Percentiles rank a stretch among this genome's conserved stretches.
phyloP scores from a whole-genome alignment of 1,284 basidiomycete species.

The Cystobasidiaceae sp. region DNA sequence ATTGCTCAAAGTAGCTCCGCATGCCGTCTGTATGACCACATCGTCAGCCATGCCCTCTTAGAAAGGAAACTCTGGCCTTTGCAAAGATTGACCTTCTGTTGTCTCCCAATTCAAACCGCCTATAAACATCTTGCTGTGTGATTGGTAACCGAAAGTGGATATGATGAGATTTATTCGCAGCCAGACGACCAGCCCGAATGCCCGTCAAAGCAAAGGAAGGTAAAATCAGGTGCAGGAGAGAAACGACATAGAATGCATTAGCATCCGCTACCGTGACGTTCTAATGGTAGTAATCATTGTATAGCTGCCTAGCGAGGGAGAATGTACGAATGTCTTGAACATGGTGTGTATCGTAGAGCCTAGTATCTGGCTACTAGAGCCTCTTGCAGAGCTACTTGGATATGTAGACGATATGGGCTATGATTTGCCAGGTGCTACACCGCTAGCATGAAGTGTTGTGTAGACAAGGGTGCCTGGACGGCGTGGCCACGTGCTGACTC shows the following conservation, averaged over 20 bases:
- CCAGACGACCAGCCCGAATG: constrained; percentile 27
- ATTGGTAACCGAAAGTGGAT: neutral
- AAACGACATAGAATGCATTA: constrained; percentile 1
- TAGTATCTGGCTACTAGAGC: no score
- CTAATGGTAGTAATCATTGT: no score
- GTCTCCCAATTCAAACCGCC: constrained; percentile 97
- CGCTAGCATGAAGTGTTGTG: no score
- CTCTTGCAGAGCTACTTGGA: no score
- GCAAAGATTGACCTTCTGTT: constrained; percentile 62
- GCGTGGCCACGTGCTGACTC: no score
- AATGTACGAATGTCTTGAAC: no score
- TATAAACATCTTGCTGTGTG: constrained; percentile 91
- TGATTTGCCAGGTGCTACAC: no score
- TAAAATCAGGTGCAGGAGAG: neutral
- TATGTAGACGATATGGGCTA: no score
- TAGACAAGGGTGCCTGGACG: no score
- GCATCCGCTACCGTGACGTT: no score
- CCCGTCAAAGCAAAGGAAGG: neutral
- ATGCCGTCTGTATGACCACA: constrained; percentile 59
- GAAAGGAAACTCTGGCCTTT: neutral
- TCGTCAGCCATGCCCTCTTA: constrained; percentile 31
- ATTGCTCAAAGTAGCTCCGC: constrained; percentile 78
- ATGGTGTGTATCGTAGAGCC: no score
- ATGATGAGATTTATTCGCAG: constrained; percentile 38
- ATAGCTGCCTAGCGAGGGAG: no score